These are phyloP conservation scores for Inga laurina DNA, from an alignment of 306 rosid genomes.

Conservation along the genomic window DNA sequence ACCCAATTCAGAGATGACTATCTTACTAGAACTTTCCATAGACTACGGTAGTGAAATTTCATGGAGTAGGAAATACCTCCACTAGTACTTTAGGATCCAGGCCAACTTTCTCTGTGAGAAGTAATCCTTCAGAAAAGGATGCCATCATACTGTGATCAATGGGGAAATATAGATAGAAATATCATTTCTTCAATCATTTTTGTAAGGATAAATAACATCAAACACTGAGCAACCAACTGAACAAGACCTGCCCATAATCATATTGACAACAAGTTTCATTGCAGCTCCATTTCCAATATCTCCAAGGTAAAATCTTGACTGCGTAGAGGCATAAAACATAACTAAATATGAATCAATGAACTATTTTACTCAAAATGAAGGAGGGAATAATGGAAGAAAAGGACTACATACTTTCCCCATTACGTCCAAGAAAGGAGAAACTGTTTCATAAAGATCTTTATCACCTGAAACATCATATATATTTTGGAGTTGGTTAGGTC, in stretches of 20 bases:
- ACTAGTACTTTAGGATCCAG: constrained; percentile 79
- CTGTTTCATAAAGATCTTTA: constrained; percentile 69
- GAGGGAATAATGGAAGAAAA: not conserved
- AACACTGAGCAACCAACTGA: constrained; percentile 22
- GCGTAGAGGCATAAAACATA: constrained; percentile 41
- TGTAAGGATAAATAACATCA: constrained; percentile 24
- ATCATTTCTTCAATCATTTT: constrained; percentile 25
- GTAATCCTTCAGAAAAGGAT: constrained; percentile 93
- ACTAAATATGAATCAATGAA: constrained; percentile 1
- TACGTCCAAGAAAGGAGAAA: constrained; percentile 70
- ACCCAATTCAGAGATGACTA: no score
- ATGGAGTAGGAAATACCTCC: constrained; percentile 57
- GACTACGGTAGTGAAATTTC: constrained; percentile 11
- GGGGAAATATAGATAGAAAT: constrained; percentile 24
- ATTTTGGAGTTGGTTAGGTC: constrained; percentile 38
- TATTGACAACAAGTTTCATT: constrained; percentile 94
- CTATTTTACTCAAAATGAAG: constrained; percentile 3
- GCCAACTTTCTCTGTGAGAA: constrained; percentile 86
- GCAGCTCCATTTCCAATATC: constrained; percentile 98
- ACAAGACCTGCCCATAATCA: constrained; percentile 96
- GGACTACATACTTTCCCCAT: constrained; percentile 84
- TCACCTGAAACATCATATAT: constrained; percentile 72
- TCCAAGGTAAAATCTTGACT: constrained; percentile 93
- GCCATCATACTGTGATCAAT: constrained; percentile 85
- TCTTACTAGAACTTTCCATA: not conserved